A percentile compares a stretch with the other conserved stretches of the same genome.
These are phyloP conservation scores for Debaryomyces maramus DNA, from an alignment of 805 yeast species.

Conservation along the genomic window DNA sequence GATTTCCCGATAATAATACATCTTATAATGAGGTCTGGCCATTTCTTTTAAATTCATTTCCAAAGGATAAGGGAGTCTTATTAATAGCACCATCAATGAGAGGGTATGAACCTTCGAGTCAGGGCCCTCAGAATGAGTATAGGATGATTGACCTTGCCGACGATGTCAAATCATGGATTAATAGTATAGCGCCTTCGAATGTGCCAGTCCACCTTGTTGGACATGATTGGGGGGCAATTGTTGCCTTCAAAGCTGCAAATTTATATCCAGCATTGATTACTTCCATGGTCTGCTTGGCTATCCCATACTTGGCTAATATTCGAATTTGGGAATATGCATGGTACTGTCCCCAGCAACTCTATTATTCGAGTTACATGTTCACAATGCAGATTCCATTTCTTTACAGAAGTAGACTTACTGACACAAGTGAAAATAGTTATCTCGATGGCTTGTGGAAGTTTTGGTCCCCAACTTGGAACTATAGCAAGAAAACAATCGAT, in stretches of 20 bases:
- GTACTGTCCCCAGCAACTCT: constrained; percentile 36
- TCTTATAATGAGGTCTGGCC: constrained; percentile 27
- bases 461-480: constrained; percentile 44
- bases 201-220: constrained; percentile 40
- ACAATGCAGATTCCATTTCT: constrained; percentile 33
- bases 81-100: constrained; percentile 35
- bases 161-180: constrained; percentile 36
- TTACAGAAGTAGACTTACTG: constrained; percentile 21
- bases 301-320: constrained; percentile 35
- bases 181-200: constrained; percentile 15
- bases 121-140: constrained; percentile 24
- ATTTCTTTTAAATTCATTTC: constrained; percentile 16
- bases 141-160: constrained; percentile 29
- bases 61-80: constrained; percentile 16
- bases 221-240: constrained; percentile 47
- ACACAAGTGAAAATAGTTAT: constrained; percentile 21
- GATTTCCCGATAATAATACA: constrained; percentile 40
- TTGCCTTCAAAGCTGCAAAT: constrained; percentile 33
- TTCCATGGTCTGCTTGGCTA: constrained; percentile 37
- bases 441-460: constrained; percentile 33
- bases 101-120: constrained; percentile 38
- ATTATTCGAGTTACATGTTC: constrained; percentile 34
- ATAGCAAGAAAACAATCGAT: constrained; percentile 22
- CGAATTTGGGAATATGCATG: constrained; percentile 26
- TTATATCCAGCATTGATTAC: constrained; percentile 34